phyloP scores from a whole-genome alignment of 805 yeast species.

The Teunomyces atbi region DNA sequence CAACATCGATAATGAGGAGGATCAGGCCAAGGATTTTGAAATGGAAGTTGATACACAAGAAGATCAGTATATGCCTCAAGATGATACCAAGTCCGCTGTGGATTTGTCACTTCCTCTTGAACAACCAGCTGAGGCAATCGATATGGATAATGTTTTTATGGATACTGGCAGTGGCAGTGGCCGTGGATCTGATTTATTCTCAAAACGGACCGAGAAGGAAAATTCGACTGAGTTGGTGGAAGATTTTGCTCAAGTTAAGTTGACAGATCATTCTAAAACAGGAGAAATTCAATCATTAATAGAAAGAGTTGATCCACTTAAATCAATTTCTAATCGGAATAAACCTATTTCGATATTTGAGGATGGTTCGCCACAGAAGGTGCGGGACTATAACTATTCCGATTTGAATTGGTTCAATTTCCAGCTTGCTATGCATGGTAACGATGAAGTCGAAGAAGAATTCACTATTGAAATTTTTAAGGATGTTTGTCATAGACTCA shows the following conservation, averaged over 20 bases:
- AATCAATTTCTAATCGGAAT: conserved; percentile 29
- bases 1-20: conserved; percentile 7
- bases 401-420: conserved; percentile 41
- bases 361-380: conserved; percentile 41
- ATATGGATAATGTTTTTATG: conserved; percentile 6
- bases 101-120: not conserved
- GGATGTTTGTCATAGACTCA: conserved; percentile 13
- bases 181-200: conserved; percentile 8
- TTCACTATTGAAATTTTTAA: conserved; percentile 17
- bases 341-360: conserved; percentile 41
- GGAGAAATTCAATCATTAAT: conserved; percentile 33
- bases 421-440: conserved; percentile 25
- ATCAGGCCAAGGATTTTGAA: not conserved
- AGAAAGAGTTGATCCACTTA: conserved; percentile 43
- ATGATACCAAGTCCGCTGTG: not conserved
- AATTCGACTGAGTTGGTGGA: conserved; percentile 21
- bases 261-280: conserved; percentile 16
- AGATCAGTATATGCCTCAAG: not conserved
- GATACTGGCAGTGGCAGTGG: conserved; percentile 1
- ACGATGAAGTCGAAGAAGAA: conserved; percentile 9
- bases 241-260: conserved; percentile 31
- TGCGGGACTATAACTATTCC: conserved; percentile 29
- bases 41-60: conserved; percentile 2
- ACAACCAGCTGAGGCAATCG: not conserved
- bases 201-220: conserved; percentile 7